These are phyloP conservation scores for Phytophthora meadii DNA, from an alignment of 352 stramenopile species.

Conservation along the genomic window DNA sequence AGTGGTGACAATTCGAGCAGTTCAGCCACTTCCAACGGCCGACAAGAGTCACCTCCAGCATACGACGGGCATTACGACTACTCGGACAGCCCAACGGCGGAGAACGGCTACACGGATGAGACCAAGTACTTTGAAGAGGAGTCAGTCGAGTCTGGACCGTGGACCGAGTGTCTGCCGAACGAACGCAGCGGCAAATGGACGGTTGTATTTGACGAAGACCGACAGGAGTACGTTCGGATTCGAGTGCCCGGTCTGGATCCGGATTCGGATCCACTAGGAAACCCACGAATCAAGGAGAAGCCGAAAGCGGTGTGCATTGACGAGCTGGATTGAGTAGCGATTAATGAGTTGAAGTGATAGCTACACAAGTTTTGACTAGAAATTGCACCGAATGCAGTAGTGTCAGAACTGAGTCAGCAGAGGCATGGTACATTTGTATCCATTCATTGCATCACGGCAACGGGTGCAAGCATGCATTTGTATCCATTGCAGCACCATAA, in stretches of 20 bases:
- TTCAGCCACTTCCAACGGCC: conserved; percentile 26
- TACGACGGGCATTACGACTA: conserved; percentile 22
- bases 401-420: background rate
- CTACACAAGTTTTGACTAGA: conserved; percentile 2
- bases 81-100: conserved; percentile 22
- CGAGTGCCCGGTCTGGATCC: conserved; percentile 25
- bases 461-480: background rate
- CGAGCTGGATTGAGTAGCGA: conserved; percentile 48
- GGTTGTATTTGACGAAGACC: conserved; percentile 39
- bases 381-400: background rate
- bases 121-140: conserved; percentile 24
- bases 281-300: conserved; percentile 23
- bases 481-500: background rate
- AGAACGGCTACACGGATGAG: conserved; percentile 22
- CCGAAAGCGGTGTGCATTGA: conserved; percentile 55
- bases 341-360: conserved; percentile 1
- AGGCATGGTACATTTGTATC: no score
- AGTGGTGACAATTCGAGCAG: conserved; percentile 29
- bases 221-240: conserved; percentile 36
- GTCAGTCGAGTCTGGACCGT: conserved; percentile 28
- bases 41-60: conserved; percentile 8
- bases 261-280: conserved; percentile 14
- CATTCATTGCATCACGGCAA: background rate
- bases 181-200: conserved; percentile 22
- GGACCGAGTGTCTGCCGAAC: conserved; percentile 31